These are phyloP conservation scores for Botrytis squamosa DNA, from an alignment of 2,329 filamentous ascomycete species.

Conservation along the genomic window DNA sequence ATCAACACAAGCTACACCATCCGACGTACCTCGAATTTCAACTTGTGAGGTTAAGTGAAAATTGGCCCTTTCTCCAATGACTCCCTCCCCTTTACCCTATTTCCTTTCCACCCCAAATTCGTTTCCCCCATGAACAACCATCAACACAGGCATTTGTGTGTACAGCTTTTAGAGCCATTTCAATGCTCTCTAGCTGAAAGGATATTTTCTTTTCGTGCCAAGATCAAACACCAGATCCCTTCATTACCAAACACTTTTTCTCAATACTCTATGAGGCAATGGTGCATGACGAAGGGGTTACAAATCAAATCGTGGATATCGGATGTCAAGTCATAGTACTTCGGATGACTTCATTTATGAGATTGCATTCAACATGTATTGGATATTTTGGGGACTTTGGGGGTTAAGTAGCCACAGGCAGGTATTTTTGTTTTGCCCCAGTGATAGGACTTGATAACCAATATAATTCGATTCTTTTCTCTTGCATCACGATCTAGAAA, in stretches of 20 bases:
- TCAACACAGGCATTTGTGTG: slow-evolving; percentile 49
- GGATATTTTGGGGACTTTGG: background rate
- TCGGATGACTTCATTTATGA: background rate
- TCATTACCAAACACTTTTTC: slow-evolving; percentile 67
- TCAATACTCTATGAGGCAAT: slow-evolving; percentile 49
- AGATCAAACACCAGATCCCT: slow-evolving; percentile 45
- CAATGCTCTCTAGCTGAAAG: slow-evolving; percentile 49
- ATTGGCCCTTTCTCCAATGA: slow-evolving; percentile 6
- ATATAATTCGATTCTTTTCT: background rate
- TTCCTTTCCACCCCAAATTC: background rate
- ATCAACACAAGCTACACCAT: slow-evolving; percentile 34
- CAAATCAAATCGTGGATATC: slow-evolving; percentile 24
- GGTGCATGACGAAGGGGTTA: slow-evolving; percentile 63
- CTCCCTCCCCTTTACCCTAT: background rate
- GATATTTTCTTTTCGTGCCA: slow-evolving; percentile 48
- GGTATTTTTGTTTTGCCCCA: background rate
- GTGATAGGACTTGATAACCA: background rate
- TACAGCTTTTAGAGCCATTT: slow-evolving; percentile 47
- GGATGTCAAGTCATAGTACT: slow-evolving; percentile 3
- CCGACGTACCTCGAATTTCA: slow-evolving; percentile 3
- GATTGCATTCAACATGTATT: background rate
- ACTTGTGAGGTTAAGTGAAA: slow-evolving; percentile 7
- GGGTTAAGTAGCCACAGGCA: background rate
- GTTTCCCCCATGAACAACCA: slow-evolving; percentile 21
- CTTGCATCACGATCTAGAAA: background rate